phyloP scores from a whole-genome alignment of 345 rosid genomes.

The Aquilaria yunnanensis region DNA sequence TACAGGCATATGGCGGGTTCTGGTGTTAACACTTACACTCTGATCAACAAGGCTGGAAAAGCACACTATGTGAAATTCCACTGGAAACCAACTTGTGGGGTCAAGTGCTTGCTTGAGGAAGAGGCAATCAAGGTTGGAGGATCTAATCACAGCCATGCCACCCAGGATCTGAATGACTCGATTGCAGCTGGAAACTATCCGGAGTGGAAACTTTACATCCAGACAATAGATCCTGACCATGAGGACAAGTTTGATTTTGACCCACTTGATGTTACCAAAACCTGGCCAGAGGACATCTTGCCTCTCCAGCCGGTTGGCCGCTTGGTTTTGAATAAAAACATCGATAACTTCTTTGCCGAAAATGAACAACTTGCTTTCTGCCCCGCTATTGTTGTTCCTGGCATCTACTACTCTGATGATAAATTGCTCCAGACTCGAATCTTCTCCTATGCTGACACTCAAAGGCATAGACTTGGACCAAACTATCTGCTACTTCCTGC shows the following conservation, averaged over 20 bases:
- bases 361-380: constrained; percentile 94
- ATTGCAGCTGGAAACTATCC: constrained; percentile 92
- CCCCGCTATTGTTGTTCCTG: constrained; percentile 93
- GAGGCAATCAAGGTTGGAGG: constrained; percentile 93
- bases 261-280: constrained; percentile 95
- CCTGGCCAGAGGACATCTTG: constrained; percentile 95
- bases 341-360: constrained; percentile 91
- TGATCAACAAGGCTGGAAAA: constrained; percentile 89
- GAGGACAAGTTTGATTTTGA: constrained; percentile 85
- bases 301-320: constrained; percentile 99
- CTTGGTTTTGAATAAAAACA: constrained; percentile 91
- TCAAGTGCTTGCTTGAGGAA: constrained; percentile 71
- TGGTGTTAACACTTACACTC: constrained; percentile 81
- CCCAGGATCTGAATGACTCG: constrained; percentile 88
- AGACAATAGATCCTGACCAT: constrained; percentile 75
- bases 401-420: constrained; percentile 82
- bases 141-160: constrained; percentile 94
- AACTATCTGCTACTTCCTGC: constrained; percentile 92
- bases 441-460: constrained; percentile 91
- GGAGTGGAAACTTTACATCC: constrained; percentile 85
- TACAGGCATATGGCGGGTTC: constrained; percentile 95
- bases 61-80: constrained; percentile 84
- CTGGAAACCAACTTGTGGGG: constrained; percentile 97
- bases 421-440: constrained; percentile 81
- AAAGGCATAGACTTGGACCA: constrained; percentile 98